Percentiles rank a stretch among this genome's conserved stretches.
These are phyloP conservation scores for Copromyces sp. DNA, from an alignment of 495 filamentous ascomycete genomes.

Conservation along the genomic window DNA sequence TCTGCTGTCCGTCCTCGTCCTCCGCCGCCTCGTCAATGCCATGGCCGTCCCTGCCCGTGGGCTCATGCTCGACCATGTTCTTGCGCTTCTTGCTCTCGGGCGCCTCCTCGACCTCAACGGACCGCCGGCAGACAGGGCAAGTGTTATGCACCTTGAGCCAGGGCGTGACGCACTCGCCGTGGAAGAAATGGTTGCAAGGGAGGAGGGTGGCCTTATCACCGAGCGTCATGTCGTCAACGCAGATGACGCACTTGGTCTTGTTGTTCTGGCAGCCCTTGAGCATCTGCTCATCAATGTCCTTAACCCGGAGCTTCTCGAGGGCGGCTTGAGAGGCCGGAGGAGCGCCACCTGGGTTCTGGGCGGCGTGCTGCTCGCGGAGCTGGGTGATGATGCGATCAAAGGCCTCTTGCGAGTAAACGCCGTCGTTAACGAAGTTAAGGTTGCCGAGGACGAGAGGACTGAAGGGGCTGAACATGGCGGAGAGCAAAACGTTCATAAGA, in stretches of 20 bases:
- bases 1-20: background rate
- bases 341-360: constrained; percentile 52
- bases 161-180: constrained; percentile 58
- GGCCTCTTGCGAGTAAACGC: constrained; percentile 79
- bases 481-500: constrained; percentile 20
- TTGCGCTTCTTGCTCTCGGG: background rate
- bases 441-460: constrained; percentile 56
- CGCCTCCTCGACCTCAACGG: constrained; percentile 42
- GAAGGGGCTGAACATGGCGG: constrained; percentile 45
- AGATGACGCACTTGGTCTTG: constrained; percentile 71
- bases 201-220: constrained; percentile 66
- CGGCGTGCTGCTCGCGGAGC: constrained; percentile 65
- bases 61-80: background rate
- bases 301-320: constrained; percentile 60
- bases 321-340: constrained; percentile 67
- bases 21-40: background rate
- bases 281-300: constrained; percentile 53
- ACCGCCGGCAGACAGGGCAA: constrained; percentile 72
- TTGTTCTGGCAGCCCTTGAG: constrained; percentile 34
- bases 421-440: constrained; percentile 71
- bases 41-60: background rate
- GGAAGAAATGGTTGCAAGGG: constrained; percentile 86
- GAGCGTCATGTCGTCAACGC: constrained; percentile 72
- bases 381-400: constrained; percentile 77
- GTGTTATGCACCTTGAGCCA: constrained; percentile 82